phyloP scores from a whole-genome alignment of 2,329 filamentous ascomycete genomes.

The Helotiales sp. region DNA sequence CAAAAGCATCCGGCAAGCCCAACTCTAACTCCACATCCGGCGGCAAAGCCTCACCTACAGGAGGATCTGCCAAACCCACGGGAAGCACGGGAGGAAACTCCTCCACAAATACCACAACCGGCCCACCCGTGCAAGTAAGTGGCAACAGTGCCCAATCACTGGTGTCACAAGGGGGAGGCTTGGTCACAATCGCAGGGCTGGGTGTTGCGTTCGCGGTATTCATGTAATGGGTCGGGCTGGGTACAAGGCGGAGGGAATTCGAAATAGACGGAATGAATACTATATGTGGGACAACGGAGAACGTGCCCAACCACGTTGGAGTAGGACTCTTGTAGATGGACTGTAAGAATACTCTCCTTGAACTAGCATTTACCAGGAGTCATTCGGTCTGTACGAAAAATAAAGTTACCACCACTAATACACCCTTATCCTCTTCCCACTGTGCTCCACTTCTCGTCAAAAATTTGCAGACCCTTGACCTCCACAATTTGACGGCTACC shows the following conservation, averaged over 20 bases:
- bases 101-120: slow-evolving; percentile 26
- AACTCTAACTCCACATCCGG: slow-evolving; percentile 5
- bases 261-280: neutral
- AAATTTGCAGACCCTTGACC: neutral
- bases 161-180: slow-evolving; percentile 37
- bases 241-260: neutral
- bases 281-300: neutral
- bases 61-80: slow-evolving; percentile 7
- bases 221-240: slow-evolving; percentile 31
- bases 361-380: neutral
- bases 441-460: neutral
- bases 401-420: neutral
- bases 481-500: slow-evolving; percentile 4
- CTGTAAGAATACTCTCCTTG: neutral
- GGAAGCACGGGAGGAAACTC: slow-evolving; percentile 20
- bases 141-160: slow-evolving; percentile 31
- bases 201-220: slow-evolving; percentile 41
- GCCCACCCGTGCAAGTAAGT: slow-evolving; percentile 21
- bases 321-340: neutral
- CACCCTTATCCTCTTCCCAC: no score
- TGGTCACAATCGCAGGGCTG: slow-evolving; percentile 40
- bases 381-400: neutral
- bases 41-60: slow-evolving; percentile 16
- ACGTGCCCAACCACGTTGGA: neutral
- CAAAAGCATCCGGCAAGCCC: slow-evolving; percentile 24